phyloP scores from a whole-genome alignment of 1,139 yeast genomes.

The Yamadazyma oceani region DNA sequence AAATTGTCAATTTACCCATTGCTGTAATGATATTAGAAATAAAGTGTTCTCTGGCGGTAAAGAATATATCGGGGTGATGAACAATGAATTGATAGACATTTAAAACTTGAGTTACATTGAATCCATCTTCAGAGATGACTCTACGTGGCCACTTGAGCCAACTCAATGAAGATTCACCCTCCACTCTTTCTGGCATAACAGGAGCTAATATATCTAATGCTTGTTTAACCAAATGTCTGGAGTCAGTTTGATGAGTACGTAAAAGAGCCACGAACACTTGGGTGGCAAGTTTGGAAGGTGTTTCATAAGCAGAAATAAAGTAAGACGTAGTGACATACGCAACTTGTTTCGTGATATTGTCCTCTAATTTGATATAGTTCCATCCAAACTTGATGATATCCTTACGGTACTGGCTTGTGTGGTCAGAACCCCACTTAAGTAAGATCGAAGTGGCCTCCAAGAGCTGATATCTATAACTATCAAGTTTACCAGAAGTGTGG shows the following conservation, averaged over 20 bases:
- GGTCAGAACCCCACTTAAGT: slow-evolving; percentile 65
- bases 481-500: slow-evolving; percentile 69
- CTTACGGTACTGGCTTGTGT: slow-evolving; percentile 66
- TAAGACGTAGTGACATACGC: slow-evolving; percentile 88
- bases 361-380: slow-evolving; percentile 90
- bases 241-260: slow-evolving; percentile 83
- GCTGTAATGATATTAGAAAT: slow-evolving; percentile 90
- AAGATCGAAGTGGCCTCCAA: slow-evolving; percentile 79
- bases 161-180: slow-evolving; percentile 56
- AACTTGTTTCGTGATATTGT: slow-evolving; percentile 84
- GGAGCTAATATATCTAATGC: slow-evolving; percentile 91
- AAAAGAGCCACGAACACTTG: slow-evolving; percentile 90
- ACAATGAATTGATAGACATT: slow-evolving; percentile 90
- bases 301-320: slow-evolving; percentile 85
- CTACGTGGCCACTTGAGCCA: slow-evolving; percentile 98
- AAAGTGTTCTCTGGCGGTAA: slow-evolving; percentile 83
- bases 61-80: slow-evolving; percentile 82
- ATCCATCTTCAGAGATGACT: slow-evolving; percentile 87
- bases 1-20: slow-evolving; percentile 85
- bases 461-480: slow-evolving; percentile 72
- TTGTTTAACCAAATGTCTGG: slow-evolving; percentile 78
- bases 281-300: slow-evolving; percentile 84
- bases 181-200: slow-evolving; percentile 68
- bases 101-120: slow-evolving; percentile 76
- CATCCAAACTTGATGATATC: slow-evolving; percentile 93